A percentile compares a stretch with the other conserved stretches of the same genome.
phyloP scores from a whole-genome alignment of 2,329 filamentous ascomycete species.

The Zymoseptoria crescenta region DNA sequence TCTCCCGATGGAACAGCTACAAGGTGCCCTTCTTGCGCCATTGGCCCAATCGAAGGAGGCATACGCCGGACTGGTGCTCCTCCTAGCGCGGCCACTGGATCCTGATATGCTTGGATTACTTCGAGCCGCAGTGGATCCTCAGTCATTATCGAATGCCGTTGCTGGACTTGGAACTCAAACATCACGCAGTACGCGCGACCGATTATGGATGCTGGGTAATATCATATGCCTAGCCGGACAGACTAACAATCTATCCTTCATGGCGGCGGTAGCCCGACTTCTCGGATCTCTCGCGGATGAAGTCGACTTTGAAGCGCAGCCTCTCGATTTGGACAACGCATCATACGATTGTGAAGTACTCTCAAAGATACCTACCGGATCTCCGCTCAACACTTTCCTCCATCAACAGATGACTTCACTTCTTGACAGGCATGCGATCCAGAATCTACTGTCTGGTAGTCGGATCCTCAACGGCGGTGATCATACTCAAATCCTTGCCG shows the following conservation, averaged over 20 bases:
- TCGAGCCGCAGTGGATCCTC: constrained; percentile 17
- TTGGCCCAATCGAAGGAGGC: constrained; percentile 19
- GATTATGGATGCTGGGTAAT: constrained; percentile 51
- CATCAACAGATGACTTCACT: constrained; percentile 60
- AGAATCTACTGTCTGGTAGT: constrained; percentile 30
- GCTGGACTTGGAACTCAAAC: background rate
- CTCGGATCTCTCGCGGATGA: constrained; percentile 50
- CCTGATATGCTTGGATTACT: constrained; percentile 21
- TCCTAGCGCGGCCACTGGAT: constrained; percentile 24
- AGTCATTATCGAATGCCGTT: constrained; percentile 16
- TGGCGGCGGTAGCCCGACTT: constrained; percentile 48
- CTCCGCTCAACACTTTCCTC: constrained; percentile 44
- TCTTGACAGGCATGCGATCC: constrained; percentile 68
- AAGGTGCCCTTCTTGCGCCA: constrained; percentile 27
- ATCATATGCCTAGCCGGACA: constrained; percentile 41
- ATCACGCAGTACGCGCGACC: constrained; percentile 29
- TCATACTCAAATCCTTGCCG: constrained; percentile 68
- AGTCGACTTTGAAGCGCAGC: constrained; percentile 43
- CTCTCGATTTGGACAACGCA: constrained; percentile 26
- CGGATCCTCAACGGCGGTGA: constrained; percentile 29
- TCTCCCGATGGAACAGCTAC: constrained; percentile 19
- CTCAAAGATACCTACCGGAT: constrained; percentile 29
- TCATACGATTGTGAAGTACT: constrained; percentile 37
- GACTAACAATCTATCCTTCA: constrained; percentile 37
- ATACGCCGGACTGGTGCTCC: constrained; percentile 22